Evolutionary conservation across 2,329 filamentous ascomycete genomes (phyloP).

Genomic region (Neonectria ditissima): DNA sequence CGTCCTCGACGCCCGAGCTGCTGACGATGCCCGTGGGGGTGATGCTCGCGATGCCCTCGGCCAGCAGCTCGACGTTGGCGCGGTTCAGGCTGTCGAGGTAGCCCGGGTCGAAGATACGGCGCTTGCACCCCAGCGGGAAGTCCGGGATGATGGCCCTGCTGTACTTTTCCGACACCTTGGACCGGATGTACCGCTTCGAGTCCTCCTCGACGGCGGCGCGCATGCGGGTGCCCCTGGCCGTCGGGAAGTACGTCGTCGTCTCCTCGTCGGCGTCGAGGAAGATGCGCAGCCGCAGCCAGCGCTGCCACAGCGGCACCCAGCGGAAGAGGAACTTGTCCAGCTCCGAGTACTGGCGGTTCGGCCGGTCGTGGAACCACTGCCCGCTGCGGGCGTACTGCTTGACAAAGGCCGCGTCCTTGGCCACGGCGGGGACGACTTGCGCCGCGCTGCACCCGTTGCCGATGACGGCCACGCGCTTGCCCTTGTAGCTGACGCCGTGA

Average conservation of each 20-base stretch:
- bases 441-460: slow-evolving; percentile 52
- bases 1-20: slow-evolving; percentile 27
- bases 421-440: slow-evolving; percentile 52
- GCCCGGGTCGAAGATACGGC: slow-evolving; percentile 47
- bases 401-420: slow-evolving; percentile 34
- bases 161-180: slow-evolving; percentile 22
- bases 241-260: slow-evolving; percentile 26
- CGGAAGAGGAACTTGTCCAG: slow-evolving; percentile 23
- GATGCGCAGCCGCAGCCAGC: slow-evolving; percentile 23
- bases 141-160: slow-evolving; percentile 16
- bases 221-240: slow-evolving; percentile 16
- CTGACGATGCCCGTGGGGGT: slow-evolving; percentile 44
- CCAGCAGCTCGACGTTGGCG: slow-evolving; percentile 40
- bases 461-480: slow-evolving; percentile 52
- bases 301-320: slow-evolving; percentile 19
- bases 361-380: slow-evolving; percentile 36
- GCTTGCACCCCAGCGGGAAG: slow-evolving; percentile 46
- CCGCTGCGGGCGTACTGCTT: slow-evolving; percentile 34
- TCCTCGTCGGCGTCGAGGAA: slow-evolving; percentile 27
- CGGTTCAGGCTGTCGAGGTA: slow-evolving; percentile 43
- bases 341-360: slow-evolving; percentile 19
- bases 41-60: slow-evolving; percentile 40
- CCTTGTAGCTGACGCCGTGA: slow-evolving; percentile 40
- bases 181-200: slow-evolving; percentile 27
- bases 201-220: slow-evolving; percentile 23